phyloP scores from a whole-genome alignment of 1,284 basidiomycete species.

The Austroboletus novae-zelandiae region DNA sequence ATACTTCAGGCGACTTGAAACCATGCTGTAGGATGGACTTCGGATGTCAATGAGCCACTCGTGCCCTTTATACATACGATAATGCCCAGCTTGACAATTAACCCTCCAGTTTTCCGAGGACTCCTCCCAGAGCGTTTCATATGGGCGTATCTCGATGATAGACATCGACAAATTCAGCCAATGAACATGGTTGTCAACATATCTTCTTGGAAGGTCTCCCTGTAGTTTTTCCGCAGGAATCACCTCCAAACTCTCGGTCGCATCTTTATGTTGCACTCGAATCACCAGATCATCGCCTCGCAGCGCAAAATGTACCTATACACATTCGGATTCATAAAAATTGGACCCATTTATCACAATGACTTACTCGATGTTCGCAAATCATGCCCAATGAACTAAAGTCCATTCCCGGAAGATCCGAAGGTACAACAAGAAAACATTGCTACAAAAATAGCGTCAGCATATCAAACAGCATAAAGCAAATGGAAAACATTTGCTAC shows the following conservation, averaged over 20 bases:
- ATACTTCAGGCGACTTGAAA: slow-evolving; percentile 27
- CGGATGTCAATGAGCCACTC: slow-evolving; percentile 30
- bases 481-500: neutral
- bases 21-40: slow-evolving; percentile 33
- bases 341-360: no score
- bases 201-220: slow-evolving; percentile 37
- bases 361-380: slow-evolving; percentile 20
- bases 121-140: slow-evolving; percentile 22
- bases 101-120: slow-evolving; percentile 23
- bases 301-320: slow-evolving; percentile 34
- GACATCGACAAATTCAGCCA: slow-evolving; percentile 37
- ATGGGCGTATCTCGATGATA: slow-evolving; percentile 40
- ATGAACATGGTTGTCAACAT: slow-evolving; percentile 36
- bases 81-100: slow-evolving; percentile 3
- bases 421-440: slow-evolving; percentile 37
- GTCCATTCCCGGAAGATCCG: slow-evolving; percentile 34
- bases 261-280: slow-evolving; percentile 18
- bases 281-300: slow-evolving; percentile 29
- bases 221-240: slow-evolving; percentile 35
- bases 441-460: slow-evolving; percentile 20
- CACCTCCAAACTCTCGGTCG: slow-evolving; percentile 29
- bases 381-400: slow-evolving; percentile 31
- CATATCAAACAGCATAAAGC: neutral
- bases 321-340: neutral
- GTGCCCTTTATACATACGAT: slow-evolving; percentile 19